phyloP scores from a whole-genome alignment of 2,329 filamentous ascomycete genomes.

The Capronia epimyces region DNA sequence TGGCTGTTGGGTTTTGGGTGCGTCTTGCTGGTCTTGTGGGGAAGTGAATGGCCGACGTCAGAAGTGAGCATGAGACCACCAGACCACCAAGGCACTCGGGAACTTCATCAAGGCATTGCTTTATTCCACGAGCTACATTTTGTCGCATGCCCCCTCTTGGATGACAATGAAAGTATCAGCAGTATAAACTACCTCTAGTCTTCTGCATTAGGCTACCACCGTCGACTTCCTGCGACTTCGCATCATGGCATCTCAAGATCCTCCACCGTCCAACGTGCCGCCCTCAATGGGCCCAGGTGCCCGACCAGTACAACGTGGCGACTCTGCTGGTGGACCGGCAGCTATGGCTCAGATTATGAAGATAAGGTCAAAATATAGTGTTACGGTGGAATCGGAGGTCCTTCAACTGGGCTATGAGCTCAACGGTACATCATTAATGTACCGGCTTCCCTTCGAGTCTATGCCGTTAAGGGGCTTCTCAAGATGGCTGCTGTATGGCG shows the following conservation, averaged over 20 bases:
- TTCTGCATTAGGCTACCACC: neutral
- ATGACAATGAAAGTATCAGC: neutral
- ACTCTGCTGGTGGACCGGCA: slow-evolving; percentile 2
- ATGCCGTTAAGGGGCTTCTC: slow-evolving; percentile 22
- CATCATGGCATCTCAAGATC: slow-evolving; percentile 17
- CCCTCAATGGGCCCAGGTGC: slow-evolving; percentile 28
- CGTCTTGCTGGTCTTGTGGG: neutral
- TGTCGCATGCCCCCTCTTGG: too few species aligned
- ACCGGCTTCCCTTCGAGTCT: slow-evolving; percentile 24
- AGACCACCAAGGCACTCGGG: too few species aligned
- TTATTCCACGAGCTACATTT: too few species aligned
- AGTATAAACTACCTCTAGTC: neutral
- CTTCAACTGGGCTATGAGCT: slow-evolving; percentile 24
- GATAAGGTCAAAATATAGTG: slow-evolving; percentile 21
- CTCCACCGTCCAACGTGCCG: slow-evolving; percentile 22
- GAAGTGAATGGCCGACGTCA: neutral
- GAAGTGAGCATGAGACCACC: neutral
- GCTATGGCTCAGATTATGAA: slow-evolving; percentile 17
- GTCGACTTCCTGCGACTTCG: neutral
- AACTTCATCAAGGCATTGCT: too few species aligned
- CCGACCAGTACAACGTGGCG: slow-evolving; percentile 20
- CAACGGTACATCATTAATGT: slow-evolving; percentile 17
- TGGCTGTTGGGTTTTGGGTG: neutral
- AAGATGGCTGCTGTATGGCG: slow-evolving; percentile 22
- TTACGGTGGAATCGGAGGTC: slow-evolving; percentile 15